These are phyloP conservation scores for Murraya koenigii DNA, from an alignment of 345 rosid species.

Conservation along the genomic window DNA sequence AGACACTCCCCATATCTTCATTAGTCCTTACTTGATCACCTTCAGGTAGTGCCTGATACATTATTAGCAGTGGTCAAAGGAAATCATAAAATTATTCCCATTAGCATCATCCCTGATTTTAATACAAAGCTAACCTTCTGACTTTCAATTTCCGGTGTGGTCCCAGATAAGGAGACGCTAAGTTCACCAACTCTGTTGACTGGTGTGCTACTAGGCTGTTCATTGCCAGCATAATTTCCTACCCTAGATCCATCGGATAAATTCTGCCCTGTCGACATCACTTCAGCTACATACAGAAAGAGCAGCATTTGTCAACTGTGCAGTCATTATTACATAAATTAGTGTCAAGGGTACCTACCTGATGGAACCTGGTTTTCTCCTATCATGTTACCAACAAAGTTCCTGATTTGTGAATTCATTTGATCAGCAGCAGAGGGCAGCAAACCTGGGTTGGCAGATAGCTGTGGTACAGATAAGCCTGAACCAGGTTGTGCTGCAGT, in stretches of 20 bases:
- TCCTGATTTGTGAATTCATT: slow-evolving; percentile 50
- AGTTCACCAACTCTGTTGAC: slow-evolving; percentile 37
- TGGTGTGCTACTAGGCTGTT: slow-evolving; percentile 28
- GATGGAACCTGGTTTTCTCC: slow-evolving; percentile 49
- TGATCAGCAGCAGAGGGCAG: slow-evolving; percentile 35
- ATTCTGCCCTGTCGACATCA: slow-evolving; percentile 23
- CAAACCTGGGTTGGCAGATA: slow-evolving; percentile 35
- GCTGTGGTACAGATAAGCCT: slow-evolving; percentile 35
- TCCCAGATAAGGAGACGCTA: slow-evolving; percentile 17
- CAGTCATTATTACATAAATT: slow-evolving; percentile 10
- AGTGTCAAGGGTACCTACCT: slow-evolving; percentile 37
- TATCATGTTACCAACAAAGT: slow-evolving; percentile 37
- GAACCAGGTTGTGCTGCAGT: slow-evolving; percentile 30
- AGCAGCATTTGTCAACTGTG: slow-evolving; percentile 8
- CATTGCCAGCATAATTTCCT: slow-evolving; percentile 23
- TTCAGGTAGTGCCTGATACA: slow-evolving; percentile 33
- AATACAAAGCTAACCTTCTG: slow-evolving; percentile 42
- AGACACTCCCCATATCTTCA: slow-evolving; percentile 29
- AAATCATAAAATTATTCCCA: neutral
- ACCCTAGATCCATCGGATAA: slow-evolving; percentile 25
- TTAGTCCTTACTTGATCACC: slow-evolving; percentile 19
- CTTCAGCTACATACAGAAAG: slow-evolving; percentile 28
- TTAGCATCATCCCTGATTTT: neutral
- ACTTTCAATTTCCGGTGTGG: slow-evolving; percentile 29
- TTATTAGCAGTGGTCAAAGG: slow-evolving; percentile 10